Evolutionary conservation across 1,284 basidiomycete genomes (phyloP), one percentile per base, ranked within the genome.

Genomic region (Ustilago xerochloae): DNA sequence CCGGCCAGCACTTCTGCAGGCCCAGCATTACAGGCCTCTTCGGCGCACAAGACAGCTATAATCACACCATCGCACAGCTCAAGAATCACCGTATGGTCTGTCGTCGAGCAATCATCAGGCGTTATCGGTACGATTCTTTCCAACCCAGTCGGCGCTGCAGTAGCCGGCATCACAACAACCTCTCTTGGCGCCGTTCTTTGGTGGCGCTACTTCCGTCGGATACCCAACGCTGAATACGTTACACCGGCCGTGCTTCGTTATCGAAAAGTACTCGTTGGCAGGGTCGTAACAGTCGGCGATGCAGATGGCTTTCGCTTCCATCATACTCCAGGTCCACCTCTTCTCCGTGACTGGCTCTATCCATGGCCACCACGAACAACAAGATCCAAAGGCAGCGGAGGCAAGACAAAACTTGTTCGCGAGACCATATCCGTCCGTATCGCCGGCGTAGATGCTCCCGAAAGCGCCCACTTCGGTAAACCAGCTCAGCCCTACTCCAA

Each of bases 221-320:
- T 82, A 3, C 74, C 72, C 1, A 82, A 56, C 13, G 77, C 81
- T 3, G 79, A 78, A 18, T 72, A 81, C 51, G 50, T 84, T 24
- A 82, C 81, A 8, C 82, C 82, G 0, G 57, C 73, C 12, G 71
- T 77, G 6, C 63, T 83, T 6, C 72, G 71, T 18, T 78, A 76
- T 46, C 75, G 81, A 3, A 70, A 73, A 48, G 68, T 56, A 24
- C 54, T 84, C n/a, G 79, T 82, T 4, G 82, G 82, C 10, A 62
- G 63, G 4, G 79, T 80, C 4, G 77, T 81, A 16, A 68, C 69
- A 6, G 81, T 84, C 2, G 82, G 82, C 30, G 82, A 84, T 51
- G 82, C 81, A 4, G 82, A 84, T 39, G 81, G 81, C 1, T 84
- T 84, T 63, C 72, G 82, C 10, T 61, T 84, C 28, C 82, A 81